phyloP scores from a whole-genome alignment of 2,329 filamentous ascomycete species.

The Teratosphaeriaceae sp. region DNA sequence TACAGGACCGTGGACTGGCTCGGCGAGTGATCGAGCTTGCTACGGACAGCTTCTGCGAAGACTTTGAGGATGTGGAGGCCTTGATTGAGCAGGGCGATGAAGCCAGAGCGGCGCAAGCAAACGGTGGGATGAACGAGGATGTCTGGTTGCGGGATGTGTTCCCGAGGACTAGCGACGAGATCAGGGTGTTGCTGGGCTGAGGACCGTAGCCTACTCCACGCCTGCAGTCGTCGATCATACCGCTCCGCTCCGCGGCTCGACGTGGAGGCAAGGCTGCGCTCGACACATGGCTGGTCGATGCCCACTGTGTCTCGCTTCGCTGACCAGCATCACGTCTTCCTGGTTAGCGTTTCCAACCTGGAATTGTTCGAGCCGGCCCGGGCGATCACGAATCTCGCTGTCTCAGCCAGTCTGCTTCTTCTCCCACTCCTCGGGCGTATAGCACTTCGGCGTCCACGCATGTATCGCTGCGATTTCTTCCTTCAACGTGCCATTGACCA shows the following conservation, averaged over 20 bases:
- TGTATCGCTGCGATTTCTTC: constrained; percentile 86
- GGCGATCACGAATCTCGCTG: neutral
- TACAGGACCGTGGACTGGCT: constrained; percentile 66
- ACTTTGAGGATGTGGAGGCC: constrained; percentile 68
- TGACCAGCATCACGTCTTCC: no score
- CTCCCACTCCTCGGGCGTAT: constrained; percentile 85
- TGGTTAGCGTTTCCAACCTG: no score
- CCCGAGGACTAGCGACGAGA: constrained; percentile 58
- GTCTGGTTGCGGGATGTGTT: constrained; percentile 49
- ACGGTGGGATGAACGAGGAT: constrained; percentile 31
- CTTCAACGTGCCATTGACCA: constrained; percentile 78
- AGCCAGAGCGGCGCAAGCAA: constrained; percentile 28
- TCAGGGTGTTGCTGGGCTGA: constrained; percentile 57
- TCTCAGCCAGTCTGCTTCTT: constrained; percentile 46
- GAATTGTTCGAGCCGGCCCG: no score
- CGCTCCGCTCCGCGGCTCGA: neutral
- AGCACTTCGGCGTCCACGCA: constrained; percentile 91
- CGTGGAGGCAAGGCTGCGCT: neutral
- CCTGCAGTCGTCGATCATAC: no score
- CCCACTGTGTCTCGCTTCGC: no score
- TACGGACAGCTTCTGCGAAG: constrained; percentile 73
- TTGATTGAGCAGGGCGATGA: constrained; percentile 56
- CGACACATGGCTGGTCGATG: neutral
- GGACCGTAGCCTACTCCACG: neutral
- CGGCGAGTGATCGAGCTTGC: constrained; percentile 75